Evolutionary conservation across 2,329 filamentous ascomycete species (phyloP), one percentile per base, ranked within the genome.

Genomic region (Fusarium nodosum): DNA sequence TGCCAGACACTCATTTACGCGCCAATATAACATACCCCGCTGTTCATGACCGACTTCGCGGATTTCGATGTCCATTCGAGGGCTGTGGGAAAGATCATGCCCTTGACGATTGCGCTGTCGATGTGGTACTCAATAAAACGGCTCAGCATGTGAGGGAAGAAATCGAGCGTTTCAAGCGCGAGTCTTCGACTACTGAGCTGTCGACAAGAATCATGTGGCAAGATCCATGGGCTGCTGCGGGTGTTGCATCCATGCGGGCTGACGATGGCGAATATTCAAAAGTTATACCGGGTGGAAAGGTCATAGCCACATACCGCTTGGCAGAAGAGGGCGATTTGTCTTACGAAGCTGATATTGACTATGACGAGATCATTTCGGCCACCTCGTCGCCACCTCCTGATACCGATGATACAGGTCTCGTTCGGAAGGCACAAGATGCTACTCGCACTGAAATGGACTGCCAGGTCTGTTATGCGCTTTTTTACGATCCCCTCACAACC

Each of bases 401-500:
- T 12, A 72, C 77, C 5, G 76, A 72, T 33, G 72, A 75, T 3
- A 74, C 79, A 13, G 48, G 58, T 10, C 56, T 73, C 3, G 61
- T 94, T 30, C 80, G 84, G 28, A 83, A 83, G 34, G 76, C 96
- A 16, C 88, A 88, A 72, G 86, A 91, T 28, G 82, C 84, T 2
- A 84, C 88, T 5, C 87, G 90, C 64, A 83, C 84, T 18, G 93
- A 97, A 76, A 83, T 97, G 75, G 93, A 97, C 74, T 97, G 94
- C 71, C 93, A 96, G 73, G 89, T 97, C 61, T 97, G 94, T 79
- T 97, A 95, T 77, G 87, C 89, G 41, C 79, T 97, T 24, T 91
- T 95, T 77, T 82, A 93, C 64, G 92, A 97, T 65, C 93, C 94
- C 0, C 83, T 94, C 53, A 97, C 94, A 1, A 97, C 93, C 0